phyloP scores from a whole-genome alignment of 345 rosid species.

The Eucalyptus paniculata region DNA sequence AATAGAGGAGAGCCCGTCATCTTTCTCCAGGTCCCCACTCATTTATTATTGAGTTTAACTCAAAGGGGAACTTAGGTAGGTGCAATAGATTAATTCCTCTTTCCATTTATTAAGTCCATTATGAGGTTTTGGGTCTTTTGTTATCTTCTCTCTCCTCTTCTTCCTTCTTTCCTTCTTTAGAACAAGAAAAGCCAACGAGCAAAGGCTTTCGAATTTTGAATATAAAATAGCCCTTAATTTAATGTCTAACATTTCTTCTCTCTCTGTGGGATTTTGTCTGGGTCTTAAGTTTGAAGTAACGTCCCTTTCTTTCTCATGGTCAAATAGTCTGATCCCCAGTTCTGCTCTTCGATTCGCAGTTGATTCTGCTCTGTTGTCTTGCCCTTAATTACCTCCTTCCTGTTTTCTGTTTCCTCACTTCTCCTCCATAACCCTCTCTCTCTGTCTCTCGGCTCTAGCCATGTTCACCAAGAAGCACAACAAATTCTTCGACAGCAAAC shows the following conservation, averaged over 20 bases:
- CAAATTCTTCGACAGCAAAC: background rate
- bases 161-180: too few relatives aligned
- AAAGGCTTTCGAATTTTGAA: background rate
- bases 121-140: too few relatives aligned
- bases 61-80: too few relatives aligned
- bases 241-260: background rate
- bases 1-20: too few relatives aligned
- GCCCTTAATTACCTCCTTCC: background rate
- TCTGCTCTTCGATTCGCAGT: background rate
- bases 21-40: too few relatives aligned
- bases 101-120: too few relatives aligned
- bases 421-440: background rate
- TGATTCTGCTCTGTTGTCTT: background rate
- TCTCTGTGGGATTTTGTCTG: background rate
- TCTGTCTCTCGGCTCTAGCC: background rate
- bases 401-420: background rate
- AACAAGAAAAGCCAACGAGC: too few relatives aligned
- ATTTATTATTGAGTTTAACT: too few relatives aligned
- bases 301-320: background rate
- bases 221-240: background rate
- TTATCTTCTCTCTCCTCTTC: slow-evolving; percentile 12
- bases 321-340: background rate
- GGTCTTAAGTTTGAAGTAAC: background rate
- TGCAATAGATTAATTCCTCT: too few relatives aligned
- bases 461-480: background rate